phyloP scores from a whole-genome alignment of 2,329 filamentous ascomycete genomes.

The Neonectria neomacrospora region DNA sequence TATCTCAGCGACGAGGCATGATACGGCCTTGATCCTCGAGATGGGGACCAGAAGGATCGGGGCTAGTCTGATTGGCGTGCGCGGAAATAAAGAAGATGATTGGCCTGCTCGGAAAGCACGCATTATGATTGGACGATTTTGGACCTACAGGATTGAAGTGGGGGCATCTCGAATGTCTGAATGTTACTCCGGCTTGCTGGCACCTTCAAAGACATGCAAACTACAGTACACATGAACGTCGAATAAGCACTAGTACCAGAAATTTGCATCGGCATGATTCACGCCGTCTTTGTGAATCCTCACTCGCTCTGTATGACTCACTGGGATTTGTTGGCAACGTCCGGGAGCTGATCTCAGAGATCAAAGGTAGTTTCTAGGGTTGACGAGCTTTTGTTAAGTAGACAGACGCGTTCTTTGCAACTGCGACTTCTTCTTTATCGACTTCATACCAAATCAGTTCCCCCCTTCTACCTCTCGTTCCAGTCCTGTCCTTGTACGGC shows the following conservation, averaged over 20 bases:
- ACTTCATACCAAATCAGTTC: no score
- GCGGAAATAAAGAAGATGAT: background rate
- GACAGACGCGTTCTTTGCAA: background rate
- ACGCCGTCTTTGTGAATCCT: background rate
- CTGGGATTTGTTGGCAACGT: background rate
- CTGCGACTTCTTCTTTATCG: background rate
- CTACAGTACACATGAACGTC: background rate
- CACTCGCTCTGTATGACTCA: background rate
- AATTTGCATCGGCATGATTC: background rate
- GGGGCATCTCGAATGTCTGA: background rate
- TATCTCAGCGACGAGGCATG: background rate
- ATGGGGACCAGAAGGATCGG: background rate
- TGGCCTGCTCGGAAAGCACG: background rate
- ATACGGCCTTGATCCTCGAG: background rate
- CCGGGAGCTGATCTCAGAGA: background rate
- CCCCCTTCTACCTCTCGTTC: background rate
- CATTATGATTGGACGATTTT: background rate
- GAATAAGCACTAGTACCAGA: background rate
- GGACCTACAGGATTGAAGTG: background rate
- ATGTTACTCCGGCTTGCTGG: background rate
- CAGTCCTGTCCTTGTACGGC: background rate
- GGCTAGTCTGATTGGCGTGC: background rate
- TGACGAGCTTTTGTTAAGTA: background rate
- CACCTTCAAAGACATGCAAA: background rate
- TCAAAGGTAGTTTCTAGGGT: background rate